Base-by-base conservation (phyloP, 83 land plant genomes). In the Picea abies region DNA sequence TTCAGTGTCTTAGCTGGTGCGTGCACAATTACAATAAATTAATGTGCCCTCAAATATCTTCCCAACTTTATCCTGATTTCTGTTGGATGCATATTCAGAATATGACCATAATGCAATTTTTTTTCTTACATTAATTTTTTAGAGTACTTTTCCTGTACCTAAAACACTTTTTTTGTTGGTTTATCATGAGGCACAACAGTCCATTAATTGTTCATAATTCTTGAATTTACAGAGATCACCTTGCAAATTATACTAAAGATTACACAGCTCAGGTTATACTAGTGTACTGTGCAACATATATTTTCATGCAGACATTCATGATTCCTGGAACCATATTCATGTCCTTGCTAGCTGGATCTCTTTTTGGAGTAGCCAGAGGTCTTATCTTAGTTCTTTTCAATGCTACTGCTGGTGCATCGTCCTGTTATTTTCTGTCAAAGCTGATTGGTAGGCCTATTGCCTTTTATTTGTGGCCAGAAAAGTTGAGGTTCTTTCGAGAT, bases 251-350 rank as follows among this genome's bases (percentile, higher is more conserved):
- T 85, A 91, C 98, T 29, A 69, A 82, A 49, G 96, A 92, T 58
- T 89, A 97, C 63, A 89, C 90, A 84, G 82, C 83, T 10, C 93
- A 90, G 60, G 95, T 97, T 79, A 88, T 95, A 56, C 81, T 95
- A 22, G 99, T 96, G 62, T 97, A 94, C 86, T 94, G 94, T 82
- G 90, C 94, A 63, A 89, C 91, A 60, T 97, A 97, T 88, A 93
- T 97, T 78, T 97, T 97, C 84, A 95, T 97, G 96, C 99, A 96
- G 79, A 94, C 99, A 60, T 96, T 96, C 85, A 94, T 95, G 99
- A 97, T 97, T 64, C 99, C 99, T 17, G 99, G 99, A 5, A 97
- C 99, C 20, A 91, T 97, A 39, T 94, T 97, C 82, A 89, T 97
- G 94, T 97, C 99, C 29, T 86, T 97, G 79, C 91, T 97, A 26